phyloP scores from a whole-genome alignment of 176 grass and related monocot genomes.

The Eragrostis nindensis region DNA sequence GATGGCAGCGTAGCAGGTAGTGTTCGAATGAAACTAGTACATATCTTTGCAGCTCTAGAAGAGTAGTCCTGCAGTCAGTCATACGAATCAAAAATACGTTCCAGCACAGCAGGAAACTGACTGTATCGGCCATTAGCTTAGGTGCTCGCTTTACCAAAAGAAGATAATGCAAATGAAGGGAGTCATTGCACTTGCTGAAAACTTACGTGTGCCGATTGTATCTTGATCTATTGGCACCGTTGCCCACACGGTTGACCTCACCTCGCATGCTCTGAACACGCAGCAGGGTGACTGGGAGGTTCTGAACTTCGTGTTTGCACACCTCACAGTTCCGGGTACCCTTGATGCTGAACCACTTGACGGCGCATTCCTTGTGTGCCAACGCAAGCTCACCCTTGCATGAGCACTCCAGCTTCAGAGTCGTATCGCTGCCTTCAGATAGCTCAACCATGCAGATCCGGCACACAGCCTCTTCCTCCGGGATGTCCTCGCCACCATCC shows the following conservation, averaged over 20 bases:
- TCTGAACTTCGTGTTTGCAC: slow-evolving; percentile 77
- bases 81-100: not conserved
- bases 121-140: not conserved
- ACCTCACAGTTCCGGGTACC: slow-evolving; percentile 86
- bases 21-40: not conserved
- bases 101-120: not conserved
- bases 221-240: not conserved
- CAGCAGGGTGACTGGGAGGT: slow-evolving; percentile 84
- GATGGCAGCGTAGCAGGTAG: not conserved
- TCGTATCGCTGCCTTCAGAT: slow-evolving; percentile 62
- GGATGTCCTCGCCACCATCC: slow-evolving; percentile 69
- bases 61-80: not conserved
- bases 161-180: not conserved
- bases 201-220: slow-evolving; percentile 51
- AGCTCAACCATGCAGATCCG: slow-evolving; percentile 89
- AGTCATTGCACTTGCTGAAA: not conserved
- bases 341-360: slow-evolving; percentile 97
- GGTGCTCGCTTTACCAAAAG: not conserved
- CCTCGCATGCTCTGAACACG: slow-evolving; percentile 51
- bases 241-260: not conserved
- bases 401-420: slow-evolving; percentile 72
- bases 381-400: slow-evolving; percentile 93
- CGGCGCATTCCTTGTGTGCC: slow-evolving; percentile 72
- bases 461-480: slow-evolving; percentile 93
- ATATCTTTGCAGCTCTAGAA: not conserved